Evolutionary conservation across 345 rosid species (phyloP), one percentile per base, ranked within the genome.

Genomic region (Viola odorata): DNA sequence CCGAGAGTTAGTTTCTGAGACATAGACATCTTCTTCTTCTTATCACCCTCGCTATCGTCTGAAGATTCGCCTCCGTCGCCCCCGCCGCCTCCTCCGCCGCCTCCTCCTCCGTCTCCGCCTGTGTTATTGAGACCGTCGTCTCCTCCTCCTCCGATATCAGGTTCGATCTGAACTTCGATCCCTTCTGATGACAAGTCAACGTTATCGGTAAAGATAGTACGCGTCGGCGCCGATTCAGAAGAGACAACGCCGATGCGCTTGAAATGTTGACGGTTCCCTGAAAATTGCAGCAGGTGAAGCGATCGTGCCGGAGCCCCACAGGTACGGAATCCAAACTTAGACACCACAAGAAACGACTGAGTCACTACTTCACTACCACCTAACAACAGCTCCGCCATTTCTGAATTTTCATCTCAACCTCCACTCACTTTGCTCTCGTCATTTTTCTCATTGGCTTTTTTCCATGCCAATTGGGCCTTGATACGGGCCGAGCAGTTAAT

Each of bases 1-100:
- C 76, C 85, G 47, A 84, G 79, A 62, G 84, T 84, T 59, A 84
- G 41, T 56, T 82, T 84, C 79, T 84, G 90, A 11, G 90, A 84
- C 87, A 82, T 72, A 9, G 85, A 78, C 79, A 84, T 37, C 5
- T 57, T 86, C 75, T 70, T 79, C 70, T 69, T 80, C 65, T 62
- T 63, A 53, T 47, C 40, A 5, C 63, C 44, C 8, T 55, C 63
- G 45, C 58, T 65, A 36, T 73, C 81, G 14, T 77, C 61, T 7
- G 69, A 64, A 50, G 57, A 78, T n/a, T 54, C 83, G 8, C 65
- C 82, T 16, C 68, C 75, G 3, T 56, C 75, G 23, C 63, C 67
- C 14, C 32, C 12, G 1, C 71, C 57, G 3, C 51, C 81, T 3
- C 80, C 72, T 0, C 58, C 76, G 0, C 64, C 66, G 0, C 69